Percentiles rank a stretch among this genome's conserved stretches.
phyloP scores from a whole-genome alignment of 2,329 filamentous ascomycete genomes.

The Xylariaceae sp. region DNA sequence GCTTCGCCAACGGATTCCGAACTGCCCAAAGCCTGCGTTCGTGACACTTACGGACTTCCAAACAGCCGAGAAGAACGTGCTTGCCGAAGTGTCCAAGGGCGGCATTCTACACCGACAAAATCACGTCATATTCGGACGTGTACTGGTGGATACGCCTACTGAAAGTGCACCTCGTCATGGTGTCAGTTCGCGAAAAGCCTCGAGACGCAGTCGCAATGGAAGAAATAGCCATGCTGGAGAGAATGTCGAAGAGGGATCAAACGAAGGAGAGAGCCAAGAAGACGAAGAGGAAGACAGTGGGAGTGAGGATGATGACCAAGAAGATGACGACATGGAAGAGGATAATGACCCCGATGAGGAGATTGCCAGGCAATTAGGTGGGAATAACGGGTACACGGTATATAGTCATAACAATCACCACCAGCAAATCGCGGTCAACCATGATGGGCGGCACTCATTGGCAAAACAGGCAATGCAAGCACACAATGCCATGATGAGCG shows the following conservation, averaged over 20 bases:
- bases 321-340: conserved; percentile 15
- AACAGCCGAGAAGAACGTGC: conserved; percentile 24
- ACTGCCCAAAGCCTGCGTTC: conserved; percentile 22
- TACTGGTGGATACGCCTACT: conserved; percentile 17
- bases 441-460: too few relatives aligned
- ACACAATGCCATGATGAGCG: too few relatives aligned
- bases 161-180: conserved; percentile 9
- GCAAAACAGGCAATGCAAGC: too few relatives aligned
- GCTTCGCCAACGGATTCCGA: conserved; percentile 21
- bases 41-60: conserved; percentile 27
- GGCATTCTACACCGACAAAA: conserved; percentile 15
- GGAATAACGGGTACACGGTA: neutral
- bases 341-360: conserved; percentile 16
- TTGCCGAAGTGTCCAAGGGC: conserved; percentile 23
- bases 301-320: neutral
- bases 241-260: conserved; percentile 2
- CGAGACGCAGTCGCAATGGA: neutral
- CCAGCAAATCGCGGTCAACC: too few relatives aligned
- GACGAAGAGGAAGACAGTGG: neutral
- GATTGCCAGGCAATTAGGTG: conserved; percentile 15
- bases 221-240: neutral
- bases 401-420: neutral
- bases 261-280: neutral
- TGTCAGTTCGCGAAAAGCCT: conserved; percentile 9
- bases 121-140: conserved; percentile 22